phyloP scores from a whole-genome alignment of 257 asterid genomes.

The Solanum infundibuliforme region DNA sequence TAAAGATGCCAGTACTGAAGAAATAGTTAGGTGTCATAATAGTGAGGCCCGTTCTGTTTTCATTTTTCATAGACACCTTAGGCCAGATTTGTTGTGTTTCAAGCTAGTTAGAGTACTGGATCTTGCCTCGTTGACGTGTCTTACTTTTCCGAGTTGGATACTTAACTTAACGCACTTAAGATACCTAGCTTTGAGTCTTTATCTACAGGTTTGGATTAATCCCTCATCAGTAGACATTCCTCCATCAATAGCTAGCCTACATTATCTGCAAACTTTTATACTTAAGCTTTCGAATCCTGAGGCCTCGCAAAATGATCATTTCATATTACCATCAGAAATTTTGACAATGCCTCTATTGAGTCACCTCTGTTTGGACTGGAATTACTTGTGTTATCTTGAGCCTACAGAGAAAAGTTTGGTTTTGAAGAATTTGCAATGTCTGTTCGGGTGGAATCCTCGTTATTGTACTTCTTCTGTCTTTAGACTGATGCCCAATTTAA shows the following conservation, averaged over 20 bases:
- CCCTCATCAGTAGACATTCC: not conserved
- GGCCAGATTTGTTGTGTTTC: no score
- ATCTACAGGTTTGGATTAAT: not conserved
- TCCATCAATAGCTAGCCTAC: not conserved
- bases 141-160: not conserved
- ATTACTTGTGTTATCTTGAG: not conserved
- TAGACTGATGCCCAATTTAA: slow-evolving; percentile 8
- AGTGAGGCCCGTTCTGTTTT: not conserved
- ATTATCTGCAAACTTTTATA: not conserved
- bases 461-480: not conserved
- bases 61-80: no score
- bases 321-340: no score
- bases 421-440: not conserved
- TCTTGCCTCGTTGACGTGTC: no score
- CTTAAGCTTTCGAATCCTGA: no score
- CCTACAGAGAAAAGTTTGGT: not conserved
- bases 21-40: not conserved
- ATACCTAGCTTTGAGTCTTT: not conserved
- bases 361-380: not conserved
- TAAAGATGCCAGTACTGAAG: not conserved
- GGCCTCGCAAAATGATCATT: no score
- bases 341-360: not conserved
- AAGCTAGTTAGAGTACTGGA: no score
- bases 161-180: not conserved
- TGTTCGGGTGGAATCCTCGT: slow-evolving; percentile 1